Conservation (phyloP, 352 stramenopile genomes). For the Pythium oligandrum region DNA sequence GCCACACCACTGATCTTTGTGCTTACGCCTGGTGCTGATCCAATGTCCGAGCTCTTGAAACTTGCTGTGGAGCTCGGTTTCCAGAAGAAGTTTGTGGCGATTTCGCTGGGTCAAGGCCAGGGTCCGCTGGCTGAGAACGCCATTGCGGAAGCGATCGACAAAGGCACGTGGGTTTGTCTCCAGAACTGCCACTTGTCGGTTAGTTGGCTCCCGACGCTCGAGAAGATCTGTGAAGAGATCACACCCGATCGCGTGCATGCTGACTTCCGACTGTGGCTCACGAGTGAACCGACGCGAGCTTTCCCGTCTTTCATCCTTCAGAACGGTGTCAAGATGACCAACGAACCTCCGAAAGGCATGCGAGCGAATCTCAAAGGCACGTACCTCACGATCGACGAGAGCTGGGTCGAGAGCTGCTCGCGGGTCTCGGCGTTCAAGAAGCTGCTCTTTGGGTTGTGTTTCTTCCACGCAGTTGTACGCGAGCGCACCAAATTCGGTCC, state of each 20-base stretch:
- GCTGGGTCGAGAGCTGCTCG: constrained; percentile 62
- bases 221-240: constrained; percentile 94
- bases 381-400: constrained; percentile 81
- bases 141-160: constrained; percentile 91
- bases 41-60: constrained; percentile 93
- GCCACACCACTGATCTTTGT: constrained; percentile 95
- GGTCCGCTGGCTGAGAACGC: constrained; percentile 88
- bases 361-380: constrained; percentile 91
- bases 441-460: constrained; percentile 85
- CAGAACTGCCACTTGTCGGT: constrained; percentile 96
- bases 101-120: constrained; percentile 94
- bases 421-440: constrained; percentile 77
- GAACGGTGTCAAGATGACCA: constrained; percentile 95
- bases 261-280: constrained; percentile 93
- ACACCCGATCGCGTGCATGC: constrained; percentile 88
- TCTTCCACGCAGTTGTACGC: constrained; percentile 90
- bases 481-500: constrained; percentile 84
- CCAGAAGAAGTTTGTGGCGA: constrained; percentile 89
- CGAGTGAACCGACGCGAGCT: constrained; percentile 88
- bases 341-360: constrained; percentile 93
- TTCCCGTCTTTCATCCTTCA: constrained; percentile 94
- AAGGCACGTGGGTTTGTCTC: constrained; percentile 93
- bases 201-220: constrained; percentile 92
- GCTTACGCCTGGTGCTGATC: constrained; percentile 91
- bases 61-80: constrained; percentile 90